phyloP scores from a whole-genome alignment of 306 rosid species.

The Rubus idaeus region DNA sequence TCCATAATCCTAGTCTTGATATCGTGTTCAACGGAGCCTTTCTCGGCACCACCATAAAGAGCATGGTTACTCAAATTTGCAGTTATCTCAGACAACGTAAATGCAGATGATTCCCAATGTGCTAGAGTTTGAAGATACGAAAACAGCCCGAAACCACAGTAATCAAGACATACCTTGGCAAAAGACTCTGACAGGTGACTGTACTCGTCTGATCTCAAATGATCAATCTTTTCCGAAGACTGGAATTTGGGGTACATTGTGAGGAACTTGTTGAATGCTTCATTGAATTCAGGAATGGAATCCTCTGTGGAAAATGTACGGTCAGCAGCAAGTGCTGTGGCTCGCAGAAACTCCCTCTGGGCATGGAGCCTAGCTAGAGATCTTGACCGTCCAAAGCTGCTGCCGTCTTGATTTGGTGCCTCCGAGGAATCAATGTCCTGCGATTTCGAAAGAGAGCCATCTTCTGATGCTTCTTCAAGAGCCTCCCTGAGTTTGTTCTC shows the following conservation, averaged over 20 bases:
- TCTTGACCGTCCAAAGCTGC: slow-evolving; percentile 72
- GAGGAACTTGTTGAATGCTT: slow-evolving; percentile 82
- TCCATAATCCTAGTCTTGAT: slow-evolving; percentile 84
- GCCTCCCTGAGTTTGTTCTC: slow-evolving; percentile 94
- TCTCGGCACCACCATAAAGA: slow-evolving; percentile 87
- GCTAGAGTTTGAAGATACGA: slow-evolving; percentile 80
- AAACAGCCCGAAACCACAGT: slow-evolving; percentile 93
- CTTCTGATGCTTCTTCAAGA: slow-evolving; percentile 97
- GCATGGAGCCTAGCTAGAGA: slow-evolving; percentile 91
- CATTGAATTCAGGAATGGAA: slow-evolving; percentile 62
- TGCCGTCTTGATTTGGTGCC: slow-evolving; percentile 58
- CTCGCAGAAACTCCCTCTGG: slow-evolving; percentile 84
- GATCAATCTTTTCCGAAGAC: slow-evolving; percentile 80
- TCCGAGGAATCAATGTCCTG: slow-evolving; percentile 69
- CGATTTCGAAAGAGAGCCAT: slow-evolving; percentile 75
- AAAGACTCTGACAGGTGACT: slow-evolving; percentile 57
- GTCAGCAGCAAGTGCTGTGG: slow-evolving; percentile 88
- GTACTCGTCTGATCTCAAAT: slow-evolving; percentile 82
- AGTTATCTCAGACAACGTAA: slow-evolving; percentile 89
- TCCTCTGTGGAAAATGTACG: slow-evolving; percentile 62
- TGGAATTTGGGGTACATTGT: slow-evolving; percentile 90
- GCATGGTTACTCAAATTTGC: slow-evolving; percentile 96
- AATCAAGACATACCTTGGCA: slow-evolving; percentile 96
- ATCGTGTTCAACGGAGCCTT: slow-evolving; percentile 83
- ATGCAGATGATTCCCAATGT: slow-evolving; percentile 86